phyloP scores from a whole-genome alignment of 2,329 filamentous ascomycete genomes.

The Paecilomyces variotii region DNA sequence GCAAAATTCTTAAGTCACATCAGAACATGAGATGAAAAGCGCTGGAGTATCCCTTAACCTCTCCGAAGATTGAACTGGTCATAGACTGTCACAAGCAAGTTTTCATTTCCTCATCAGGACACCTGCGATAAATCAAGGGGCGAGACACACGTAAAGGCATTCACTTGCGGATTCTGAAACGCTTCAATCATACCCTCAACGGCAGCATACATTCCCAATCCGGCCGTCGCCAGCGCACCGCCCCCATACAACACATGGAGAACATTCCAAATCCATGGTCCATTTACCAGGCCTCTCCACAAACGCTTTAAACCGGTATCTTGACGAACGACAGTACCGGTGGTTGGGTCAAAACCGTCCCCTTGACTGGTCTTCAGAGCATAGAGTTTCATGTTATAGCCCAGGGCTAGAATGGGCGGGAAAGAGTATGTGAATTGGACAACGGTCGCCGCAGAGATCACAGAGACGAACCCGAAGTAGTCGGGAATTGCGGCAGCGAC shows the following conservation, averaged over 20 bases:
- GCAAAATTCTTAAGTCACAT: too few species aligned
- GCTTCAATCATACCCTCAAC: slow-evolving; percentile 19
- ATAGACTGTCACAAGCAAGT: not conserved
- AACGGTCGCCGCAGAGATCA: slow-evolving; percentile 38
- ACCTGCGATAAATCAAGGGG: slow-evolving; percentile 13
- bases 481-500: slow-evolving; percentile 39
- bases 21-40: too few species aligned
- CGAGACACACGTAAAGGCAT: slow-evolving; percentile 19
- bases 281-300: slow-evolving; percentile 15
- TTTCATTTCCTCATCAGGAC: not conserved
- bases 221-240: slow-evolving; percentile 15
- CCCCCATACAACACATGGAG: slow-evolving; percentile 14
- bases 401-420: slow-evolving; percentile 30
- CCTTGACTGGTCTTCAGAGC: slow-evolving; percentile 14
- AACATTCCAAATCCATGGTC: slow-evolving; percentile 14
- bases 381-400: slow-evolving; percentile 19
- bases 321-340: slow-evolving; percentile 10
- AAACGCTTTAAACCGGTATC: slow-evolving; percentile 11
- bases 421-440: slow-evolving; percentile 43
- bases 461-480: slow-evolving; percentile 27
- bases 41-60: not conserved
- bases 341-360: slow-evolving; percentile 19
- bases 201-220: slow-evolving; percentile 18
- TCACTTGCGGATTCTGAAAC: slow-evolving; percentile 19
- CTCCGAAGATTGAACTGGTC: not conserved